Evolutionary conservation across 176 grass and related monocot species (phyloP), one percentile per base, ranked within the genome.

Genomic region (Panicum miliaceum): DNA sequence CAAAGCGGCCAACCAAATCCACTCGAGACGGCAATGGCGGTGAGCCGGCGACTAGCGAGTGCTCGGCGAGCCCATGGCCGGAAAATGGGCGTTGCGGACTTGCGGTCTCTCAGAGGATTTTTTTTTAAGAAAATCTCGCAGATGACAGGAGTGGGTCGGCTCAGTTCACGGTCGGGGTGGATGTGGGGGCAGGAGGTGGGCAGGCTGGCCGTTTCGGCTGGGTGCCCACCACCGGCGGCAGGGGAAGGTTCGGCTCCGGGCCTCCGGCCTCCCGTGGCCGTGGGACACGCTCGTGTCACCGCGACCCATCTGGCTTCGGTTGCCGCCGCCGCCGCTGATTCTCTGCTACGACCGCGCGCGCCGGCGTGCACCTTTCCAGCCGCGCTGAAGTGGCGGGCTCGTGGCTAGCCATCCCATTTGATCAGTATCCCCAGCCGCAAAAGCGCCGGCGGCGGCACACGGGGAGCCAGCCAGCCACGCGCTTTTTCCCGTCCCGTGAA

Each of bases 331-430:
- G 48, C 51, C 15, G 53, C 6, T n/a, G 7, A n/a, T 40, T 22
- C 18, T 62, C 64, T 51, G 29, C 34, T 11, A 41, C 51, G 40
- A 22, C 71, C 7, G 10, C 64, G 65, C 23, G 57, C 64, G 79
- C 53, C 29, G 29, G 29, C 29, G 29, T 2, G 29, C 29, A 32
- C 29, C 66, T 84, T 88, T 88, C 86, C 81, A 66, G 81, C 81
- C 13, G 74, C 66, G 32, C 5, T 36, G 16, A 63, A 16, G 76
- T 12, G 75, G 65, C 41, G 52, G 19, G 25, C 35, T 76, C 61
- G 20, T 50, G 56, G 46, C 45, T 45, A 12, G 4, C 36, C 9
- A 12, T 19, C 50, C 15, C 76, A 22, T 58, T 43, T 7, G 40
- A 7, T 47, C 40, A 25, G 40, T 25, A 14, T 25, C 9, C 29